Evolutionary conservation across 345 rosid genomes (phyloP).

Genomic region (Dipteronia sinensis): DNA sequence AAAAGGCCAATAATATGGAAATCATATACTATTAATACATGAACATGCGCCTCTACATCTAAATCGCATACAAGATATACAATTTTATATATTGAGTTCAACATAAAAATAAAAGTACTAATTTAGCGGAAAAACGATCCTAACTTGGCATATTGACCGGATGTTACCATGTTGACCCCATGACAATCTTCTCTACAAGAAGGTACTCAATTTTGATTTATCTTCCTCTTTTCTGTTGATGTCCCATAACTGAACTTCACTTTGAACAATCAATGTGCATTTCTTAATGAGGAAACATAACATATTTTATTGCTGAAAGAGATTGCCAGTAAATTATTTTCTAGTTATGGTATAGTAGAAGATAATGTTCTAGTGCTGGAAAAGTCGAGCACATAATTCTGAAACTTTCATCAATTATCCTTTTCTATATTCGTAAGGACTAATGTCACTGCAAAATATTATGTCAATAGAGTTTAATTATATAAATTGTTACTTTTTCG

Average conservation of each 20-base stretch:
- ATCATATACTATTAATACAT: neutral
- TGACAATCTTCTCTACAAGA: neutral
- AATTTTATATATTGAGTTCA: neutral
- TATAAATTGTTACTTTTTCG: neutral
- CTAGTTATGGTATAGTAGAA: neutral
- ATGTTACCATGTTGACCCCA: neutral
- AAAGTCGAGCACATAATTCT: neutral
- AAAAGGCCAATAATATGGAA: neutral
- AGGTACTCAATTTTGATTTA: neutral
- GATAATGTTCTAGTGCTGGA: neutral
- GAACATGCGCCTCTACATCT: neutral
- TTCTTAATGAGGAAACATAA: neutral
- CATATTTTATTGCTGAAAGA: neutral
- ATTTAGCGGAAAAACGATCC: neutral
- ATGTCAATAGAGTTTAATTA: slow-evolving; percentile 1
- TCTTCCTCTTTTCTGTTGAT: neutral
- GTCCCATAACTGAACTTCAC: neutral
- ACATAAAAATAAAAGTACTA: neutral
- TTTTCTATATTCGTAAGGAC: neutral
- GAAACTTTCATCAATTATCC: neutral
- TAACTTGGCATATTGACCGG: neutral
- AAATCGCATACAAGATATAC: neutral
- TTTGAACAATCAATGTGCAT: neutral
- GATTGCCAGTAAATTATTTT: neutral
- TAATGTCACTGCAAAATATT: neutral